Base-by-base conservation (phyloP, 2,329 filamentous ascomycete species). In the Colletotrichum tabaci region DNA sequence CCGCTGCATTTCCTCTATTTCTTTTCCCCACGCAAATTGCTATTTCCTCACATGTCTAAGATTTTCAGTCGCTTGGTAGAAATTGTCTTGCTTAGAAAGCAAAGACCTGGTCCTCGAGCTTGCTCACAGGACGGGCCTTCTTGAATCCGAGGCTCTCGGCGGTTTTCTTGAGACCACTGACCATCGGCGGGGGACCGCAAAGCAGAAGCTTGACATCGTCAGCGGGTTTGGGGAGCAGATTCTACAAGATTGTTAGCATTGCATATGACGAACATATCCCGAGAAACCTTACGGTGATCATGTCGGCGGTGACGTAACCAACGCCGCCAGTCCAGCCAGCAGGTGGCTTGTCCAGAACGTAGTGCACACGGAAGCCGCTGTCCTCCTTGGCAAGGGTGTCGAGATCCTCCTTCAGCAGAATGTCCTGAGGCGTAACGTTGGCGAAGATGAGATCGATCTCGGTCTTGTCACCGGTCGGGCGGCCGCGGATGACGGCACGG, bases 61-160 rank as follows among this genome's bases (percentile, higher is more conserved):
- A 40, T 57, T 21, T 49, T 38, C 0, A n/a, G 26, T n/a, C 5
- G 12, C 10, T 63, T 35, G 16, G 46, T 23, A 49, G 21, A 23
- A 7, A 16, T 18, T 23, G 18, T 9, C 18, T 53, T 13, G 13
- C 66, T 80, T 83, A 85, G 85, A 99, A 99, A 80, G 94, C 95
- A 86, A 99, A 99, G 76, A 99, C 94, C 84, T 98, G 96, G 83
- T 99, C 96, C 81, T 96, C 93, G 65, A 98, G 91, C 90, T 98
- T 98, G 91, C 95, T 98, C 78, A 98, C 95, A 55, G 96, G 94
- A 73, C 92, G 91, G 52, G 96, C 94, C 89, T 98, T 98, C 80
- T 94, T 89, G 87, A 93, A 99, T 70, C 96, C 96, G 23, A 98
- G 88, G 74, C 90, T 88, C 84, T 97, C 94, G 61, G 95, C 92